Evolutionary conservation across 2,329 filamentous ascomycete genomes (phyloP).

Genomic region (Alternaria arbusti): DNA sequence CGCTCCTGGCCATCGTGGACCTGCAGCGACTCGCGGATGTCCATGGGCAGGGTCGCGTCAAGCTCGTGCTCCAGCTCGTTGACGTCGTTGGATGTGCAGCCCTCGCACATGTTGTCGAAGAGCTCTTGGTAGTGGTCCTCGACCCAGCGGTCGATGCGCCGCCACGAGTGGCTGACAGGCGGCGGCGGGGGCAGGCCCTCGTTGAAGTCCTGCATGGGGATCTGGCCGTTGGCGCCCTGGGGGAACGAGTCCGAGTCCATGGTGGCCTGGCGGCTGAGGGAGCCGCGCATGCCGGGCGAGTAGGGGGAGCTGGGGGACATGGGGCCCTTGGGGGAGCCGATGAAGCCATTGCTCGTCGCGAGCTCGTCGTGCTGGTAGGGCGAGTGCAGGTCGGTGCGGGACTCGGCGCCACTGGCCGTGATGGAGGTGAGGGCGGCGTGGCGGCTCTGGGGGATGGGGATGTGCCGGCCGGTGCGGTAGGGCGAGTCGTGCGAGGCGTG

Average conservation of each 20-base stretch:
- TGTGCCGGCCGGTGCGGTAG: constrained; percentile 87
- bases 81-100: constrained; percentile 89
- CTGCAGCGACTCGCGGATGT: constrained; percentile 89
- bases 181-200: constrained; percentile 90
- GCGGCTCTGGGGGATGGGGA: constrained; percentile 82
- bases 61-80: constrained; percentile 97
- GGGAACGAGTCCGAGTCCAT: constrained; percentile 61
- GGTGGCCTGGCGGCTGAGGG: constrained; percentile 69
- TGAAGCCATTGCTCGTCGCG: constrained; percentile 63
- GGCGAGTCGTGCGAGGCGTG: constrained; percentile 93
- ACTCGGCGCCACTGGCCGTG: constrained; percentile 84
- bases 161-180: constrained; percentile 88
- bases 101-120: constrained; percentile 90
- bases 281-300: constrained; percentile 87
- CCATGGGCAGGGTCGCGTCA: constrained; percentile 90
- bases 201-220: constrained; percentile 94
- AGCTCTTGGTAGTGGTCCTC: constrained; percentile 96
- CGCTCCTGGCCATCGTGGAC: constrained; percentile 97
- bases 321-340: constrained; percentile 62
- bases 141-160: constrained; percentile 89
- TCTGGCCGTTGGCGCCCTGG: constrained; percentile 76
- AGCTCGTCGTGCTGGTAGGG: constrained; percentile 78
- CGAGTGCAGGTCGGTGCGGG: constrained; percentile 80
- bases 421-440: constrained; percentile 85
- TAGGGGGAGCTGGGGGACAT: constrained; percentile 75